A percentile compares a stretch with the other conserved stretches of the same genome.
Evolutionary conservation across 2,329 filamentous ascomycete genomes (phyloP).

Genomic region (Colletotrichum spaethianum): DNA sequence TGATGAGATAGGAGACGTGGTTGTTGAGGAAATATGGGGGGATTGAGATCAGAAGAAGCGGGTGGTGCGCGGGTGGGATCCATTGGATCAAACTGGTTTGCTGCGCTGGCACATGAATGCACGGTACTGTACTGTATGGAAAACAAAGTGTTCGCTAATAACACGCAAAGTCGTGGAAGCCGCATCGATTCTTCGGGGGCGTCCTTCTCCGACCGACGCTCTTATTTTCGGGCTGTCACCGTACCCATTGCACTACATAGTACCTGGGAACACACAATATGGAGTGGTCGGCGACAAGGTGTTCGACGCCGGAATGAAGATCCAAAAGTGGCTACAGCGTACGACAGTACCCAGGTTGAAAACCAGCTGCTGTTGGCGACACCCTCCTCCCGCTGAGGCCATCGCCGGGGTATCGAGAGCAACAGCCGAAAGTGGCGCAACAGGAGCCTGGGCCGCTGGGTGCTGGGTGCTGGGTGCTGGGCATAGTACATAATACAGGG

Average conservation of each 20-base stretch:
- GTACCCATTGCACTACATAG: not conserved
- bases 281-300: not conserved
- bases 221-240: conserved; percentile 6
- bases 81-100: not conserved
- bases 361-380: not conserved
- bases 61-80: not conserved
- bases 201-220: not conserved
- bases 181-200: not conserved
- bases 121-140: too few relatives aligned
- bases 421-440: not conserved
- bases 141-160: not conserved
- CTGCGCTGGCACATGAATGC: not conserved
- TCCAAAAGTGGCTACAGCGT: not conserved
- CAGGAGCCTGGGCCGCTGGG: not conserved
- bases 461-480: not conserved
- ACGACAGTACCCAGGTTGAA: too few relatives aligned
- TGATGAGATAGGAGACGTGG: not conserved
- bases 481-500: not conserved
- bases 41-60: not conserved
- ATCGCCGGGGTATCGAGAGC: not conserved
- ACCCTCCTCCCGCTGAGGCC: not conserved
- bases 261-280: not conserved
- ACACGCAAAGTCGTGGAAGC: not conserved
- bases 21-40: not conserved
- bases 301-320: not conserved